A percentile compares a stretch with the other conserved stretches of the same genome.
phyloP scores from a whole-genome alignment of 306 rosid species.

The Gynostemma pentaphyllum region DNA sequence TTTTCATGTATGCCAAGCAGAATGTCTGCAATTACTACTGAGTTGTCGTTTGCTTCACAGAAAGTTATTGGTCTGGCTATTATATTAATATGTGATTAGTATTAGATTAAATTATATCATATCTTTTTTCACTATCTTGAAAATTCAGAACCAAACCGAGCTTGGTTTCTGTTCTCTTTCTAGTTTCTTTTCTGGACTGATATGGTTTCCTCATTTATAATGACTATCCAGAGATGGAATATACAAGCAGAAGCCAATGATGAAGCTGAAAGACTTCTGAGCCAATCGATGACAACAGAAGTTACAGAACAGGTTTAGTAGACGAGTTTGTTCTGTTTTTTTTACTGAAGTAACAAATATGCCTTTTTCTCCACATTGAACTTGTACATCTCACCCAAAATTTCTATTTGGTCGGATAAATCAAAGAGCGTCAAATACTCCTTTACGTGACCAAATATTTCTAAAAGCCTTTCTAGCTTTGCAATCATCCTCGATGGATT shows the following conservation, averaged over 20 bases:
- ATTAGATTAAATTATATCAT: neutral
- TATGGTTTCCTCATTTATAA: neutral
- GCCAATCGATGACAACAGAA: conserved; percentile 44
- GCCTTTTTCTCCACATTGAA: neutral
- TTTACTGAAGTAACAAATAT: neutral
- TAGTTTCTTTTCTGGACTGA: neutral
- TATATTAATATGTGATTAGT: neutral
- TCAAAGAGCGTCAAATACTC: neutral
- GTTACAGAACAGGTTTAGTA: conserved; percentile 23
- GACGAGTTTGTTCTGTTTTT: neutral
- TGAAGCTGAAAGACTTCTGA: conserved; percentile 86
- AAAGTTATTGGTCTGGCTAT: neutral
- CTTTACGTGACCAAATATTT: neutral
- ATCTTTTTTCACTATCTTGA: neutral
- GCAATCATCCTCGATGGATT: neutral
- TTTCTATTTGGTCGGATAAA: neutral
- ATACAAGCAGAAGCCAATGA: conserved; percentile 83
- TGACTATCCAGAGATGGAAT: conserved; percentile 54
- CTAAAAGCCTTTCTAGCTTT: neutral
- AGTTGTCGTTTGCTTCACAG: neutral
- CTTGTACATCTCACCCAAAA: neutral
- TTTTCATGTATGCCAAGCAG: neutral
- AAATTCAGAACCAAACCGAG: neutral
- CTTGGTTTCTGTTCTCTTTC: conserved; percentile 3
- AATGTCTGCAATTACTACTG: conserved; percentile 16